Evolutionary conservation across 2,329 filamentous ascomycete genomes (phyloP).

Genomic region (Thermothelomyces thermophilus): DNA sequence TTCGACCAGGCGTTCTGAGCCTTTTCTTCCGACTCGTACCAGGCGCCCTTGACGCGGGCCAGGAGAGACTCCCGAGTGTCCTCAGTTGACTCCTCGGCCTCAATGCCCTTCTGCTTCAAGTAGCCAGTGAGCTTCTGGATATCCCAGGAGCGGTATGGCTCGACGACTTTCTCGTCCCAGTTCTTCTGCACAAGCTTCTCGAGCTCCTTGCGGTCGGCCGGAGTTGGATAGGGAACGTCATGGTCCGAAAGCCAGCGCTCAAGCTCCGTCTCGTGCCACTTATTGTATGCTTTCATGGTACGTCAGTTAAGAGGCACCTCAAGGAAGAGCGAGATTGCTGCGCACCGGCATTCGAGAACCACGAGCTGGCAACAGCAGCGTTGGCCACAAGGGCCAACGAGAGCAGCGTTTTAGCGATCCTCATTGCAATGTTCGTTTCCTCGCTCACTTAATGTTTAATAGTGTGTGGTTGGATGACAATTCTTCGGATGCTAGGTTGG

Average conservation of each 20-base stretch:
- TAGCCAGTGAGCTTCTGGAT: conserved; percentile 60
- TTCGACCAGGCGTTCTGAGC: conserved; percentile 63
- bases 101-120: conserved; percentile 62
- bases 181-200: conserved; percentile 82
- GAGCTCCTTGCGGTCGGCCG: conserved; percentile 90
- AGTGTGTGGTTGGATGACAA: neutral
- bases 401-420: conserved; percentile 63
- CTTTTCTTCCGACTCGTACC: conserved; percentile 74
- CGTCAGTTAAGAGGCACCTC: conserved; percentile 21
- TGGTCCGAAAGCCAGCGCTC: conserved; percentile 95
- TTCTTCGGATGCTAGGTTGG: neutral
- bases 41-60: conserved; percentile 62
- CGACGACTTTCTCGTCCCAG: conserved; percentile 72
- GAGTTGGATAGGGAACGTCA: conserved; percentile 81
- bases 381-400: conserved; percentile 67
- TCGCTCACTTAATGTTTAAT: neutral
- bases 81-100: conserved; percentile 60
- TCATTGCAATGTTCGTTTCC: conserved; percentile 54
- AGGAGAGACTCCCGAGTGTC: conserved; percentile 63
- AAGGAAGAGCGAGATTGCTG: conserved; percentile 18
- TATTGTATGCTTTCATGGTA: conserved; percentile 73
- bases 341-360: conserved; percentile 83
- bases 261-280: conserved; percentile 96
- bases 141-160: conserved; percentile 74
- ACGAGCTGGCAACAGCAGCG: conserved; percentile 65